Percentiles rank a stretch among this genome's conserved stretches.
These are phyloP conservation scores for Schwanniomyces polymorphus DNA, from an alignment of 805 yeast genomes.

Conservation along the genomic window DNA sequence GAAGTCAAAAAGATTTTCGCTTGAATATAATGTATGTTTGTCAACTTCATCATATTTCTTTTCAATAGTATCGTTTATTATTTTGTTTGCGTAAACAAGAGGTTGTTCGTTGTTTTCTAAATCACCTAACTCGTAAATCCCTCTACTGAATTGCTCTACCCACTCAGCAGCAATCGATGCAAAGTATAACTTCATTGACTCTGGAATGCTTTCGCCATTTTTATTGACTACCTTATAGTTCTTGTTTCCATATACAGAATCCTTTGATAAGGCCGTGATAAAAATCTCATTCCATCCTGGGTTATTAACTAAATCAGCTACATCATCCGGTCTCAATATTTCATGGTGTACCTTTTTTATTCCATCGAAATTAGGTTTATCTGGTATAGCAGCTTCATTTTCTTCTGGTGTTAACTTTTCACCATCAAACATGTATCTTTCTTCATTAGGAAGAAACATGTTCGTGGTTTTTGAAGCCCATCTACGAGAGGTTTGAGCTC, in stretches of 20 bases:
- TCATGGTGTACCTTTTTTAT: constrained; percentile 20
- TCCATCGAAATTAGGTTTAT: constrained; percentile 17
- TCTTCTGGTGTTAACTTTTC: constrained; percentile 28
- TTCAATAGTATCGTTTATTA: background rate
- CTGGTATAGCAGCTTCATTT: constrained; percentile 34
- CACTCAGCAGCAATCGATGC: constrained; percentile 28
- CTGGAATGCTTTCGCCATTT: constrained; percentile 8
- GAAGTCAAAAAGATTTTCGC: constrained; percentile 8
- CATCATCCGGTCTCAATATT: constrained; percentile 32
- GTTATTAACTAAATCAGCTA: constrained; percentile 31
- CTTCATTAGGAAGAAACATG: constrained; percentile 30
- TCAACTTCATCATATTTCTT: background rate
- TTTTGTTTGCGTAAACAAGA: constrained; percentile 11
- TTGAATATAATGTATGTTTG: constrained; percentile 3
- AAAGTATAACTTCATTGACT: constrained; percentile 22
- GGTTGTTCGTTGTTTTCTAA: constrained; percentile 10
- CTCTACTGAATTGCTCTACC: constrained; percentile 25
- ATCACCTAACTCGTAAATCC: constrained; percentile 14
- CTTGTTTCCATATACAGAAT: constrained; percentile 28
- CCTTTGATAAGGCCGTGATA: constrained; percentile 25
- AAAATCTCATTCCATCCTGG: constrained; percentile 29
- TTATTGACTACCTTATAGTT: constrained; percentile 20
- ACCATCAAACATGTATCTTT: constrained; percentile 23
- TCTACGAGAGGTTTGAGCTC: background rate
- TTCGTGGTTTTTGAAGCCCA: constrained; percentile 6